Percentiles rank a stretch among this genome's conserved stretches.
Conservation (phyloP, 83 land plant species). For the Picea abies region DNA sequence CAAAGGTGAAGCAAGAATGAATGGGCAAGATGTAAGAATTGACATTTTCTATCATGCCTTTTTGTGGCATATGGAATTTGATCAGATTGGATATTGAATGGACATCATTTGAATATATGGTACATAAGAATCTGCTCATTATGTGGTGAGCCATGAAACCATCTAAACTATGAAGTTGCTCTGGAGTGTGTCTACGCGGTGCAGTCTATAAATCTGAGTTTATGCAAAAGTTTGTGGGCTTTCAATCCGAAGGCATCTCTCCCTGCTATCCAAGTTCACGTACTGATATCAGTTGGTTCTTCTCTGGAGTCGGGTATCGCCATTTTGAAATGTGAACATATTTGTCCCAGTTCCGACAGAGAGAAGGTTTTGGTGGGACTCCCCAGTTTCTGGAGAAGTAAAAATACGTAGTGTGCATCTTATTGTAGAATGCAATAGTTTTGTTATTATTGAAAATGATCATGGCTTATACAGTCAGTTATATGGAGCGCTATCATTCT, state of each 20-base stretch:
- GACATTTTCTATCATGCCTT: neutral
- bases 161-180: neutral
- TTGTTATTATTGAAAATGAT: neutral
- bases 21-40: neutral
- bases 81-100: neutral
- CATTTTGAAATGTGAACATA: neutral
- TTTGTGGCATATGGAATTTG: neutral
- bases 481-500: neutral
- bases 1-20: too few relatives aligned
- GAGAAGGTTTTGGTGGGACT: neutral
- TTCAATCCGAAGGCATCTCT: neutral
- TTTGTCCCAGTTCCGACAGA: neutral
- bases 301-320: neutral
- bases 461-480: neutral
- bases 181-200: neutral
- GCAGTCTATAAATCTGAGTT: neutral
- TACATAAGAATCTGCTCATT: neutral
- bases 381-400: neutral
- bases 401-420: neutral
- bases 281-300: neutral
- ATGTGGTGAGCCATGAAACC: neutral
- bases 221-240: neutral
- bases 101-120: neutral
- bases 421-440: neutral
- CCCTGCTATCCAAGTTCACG: neutral